Base-by-base conservation (phyloP, 2,329 filamentous ascomycete genomes). In the Paramyrothecium sp. region DNA sequence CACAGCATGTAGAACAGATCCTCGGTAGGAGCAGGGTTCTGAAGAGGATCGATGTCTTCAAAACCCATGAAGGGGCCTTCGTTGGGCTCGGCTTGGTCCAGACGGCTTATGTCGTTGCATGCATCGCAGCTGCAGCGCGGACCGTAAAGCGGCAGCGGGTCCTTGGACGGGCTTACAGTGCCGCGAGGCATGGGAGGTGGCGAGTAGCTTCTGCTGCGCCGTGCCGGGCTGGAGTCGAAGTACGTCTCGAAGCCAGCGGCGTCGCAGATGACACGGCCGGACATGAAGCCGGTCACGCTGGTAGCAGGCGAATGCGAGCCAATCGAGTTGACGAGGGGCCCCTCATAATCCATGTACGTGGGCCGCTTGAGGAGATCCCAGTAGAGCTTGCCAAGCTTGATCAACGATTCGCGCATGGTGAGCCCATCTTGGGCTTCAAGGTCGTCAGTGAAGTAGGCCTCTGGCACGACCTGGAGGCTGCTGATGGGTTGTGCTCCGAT, bases 321-420 rank as follows among this genome's bases (percentile, higher is more conserved):
- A 2, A 66, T 63, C 3, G 64, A 69, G 51, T 70, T 69, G 23
- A 74, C 72, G 5, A 80, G 66, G 19, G 66, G 66, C 3, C 78
- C 78, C 12, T 79, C 73, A 19, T 81, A 79, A 7, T 78, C 71
- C 72, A 77, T 80, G 58, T 80, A 80, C 0, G 69, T 73, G 1
- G 78, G 78, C 11, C 70, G 69, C 61, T 80, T 75, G 22, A 76
- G 68, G 7, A 82, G 71, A 17, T 79, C 75, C 79, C 79, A 82
- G 66, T 75, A 78, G n/a, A 72, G 51, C 63, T 70, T 76, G 10
- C 79, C 79, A 12, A 79, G 67, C 22, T 65, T 64, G 54, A 79
- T 68, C 52, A 74, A 73, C 61, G 71, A 73, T 58, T 74, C 67
- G 7, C 67, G 65, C 62, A 75, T 73, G n/a, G 67, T 59, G 20